Conservation (phyloP, 441 rosid species). For the Pelargonium australe region DNA sequence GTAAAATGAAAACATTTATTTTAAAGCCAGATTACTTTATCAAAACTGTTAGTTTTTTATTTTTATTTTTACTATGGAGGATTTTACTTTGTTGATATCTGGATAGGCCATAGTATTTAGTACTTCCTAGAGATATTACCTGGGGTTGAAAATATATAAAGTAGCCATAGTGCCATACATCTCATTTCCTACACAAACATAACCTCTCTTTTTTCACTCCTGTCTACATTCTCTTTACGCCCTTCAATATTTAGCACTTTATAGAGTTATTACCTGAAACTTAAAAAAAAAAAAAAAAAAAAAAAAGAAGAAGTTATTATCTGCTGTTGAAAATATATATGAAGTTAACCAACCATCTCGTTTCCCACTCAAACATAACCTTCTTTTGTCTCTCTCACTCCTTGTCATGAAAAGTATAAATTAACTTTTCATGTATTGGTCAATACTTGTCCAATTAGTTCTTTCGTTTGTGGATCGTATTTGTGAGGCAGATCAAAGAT, state of each 20-base stretch:
- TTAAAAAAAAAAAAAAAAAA: no score
- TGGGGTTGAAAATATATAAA: no score
- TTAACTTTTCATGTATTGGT: background rate
- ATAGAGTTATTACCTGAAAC: no score
- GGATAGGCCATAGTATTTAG: background rate
- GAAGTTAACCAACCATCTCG: background rate
- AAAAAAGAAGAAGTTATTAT: no score
- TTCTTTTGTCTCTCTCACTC: background rate
- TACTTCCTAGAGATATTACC: no score
- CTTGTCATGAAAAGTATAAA: background rate
- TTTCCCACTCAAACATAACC: background rate
- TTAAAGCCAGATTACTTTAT: background rate
- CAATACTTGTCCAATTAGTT: slow-evolving; percentile 4
- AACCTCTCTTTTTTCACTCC: no score
- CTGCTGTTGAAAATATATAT: background rate
- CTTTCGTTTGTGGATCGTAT: background rate
- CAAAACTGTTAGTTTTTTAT: background rate
- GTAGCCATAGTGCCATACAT: no score
- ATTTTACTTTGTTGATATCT: background rate
- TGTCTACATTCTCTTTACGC: no score
- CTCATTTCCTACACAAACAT: no score
- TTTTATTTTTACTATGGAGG: background rate
- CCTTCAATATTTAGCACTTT: background rate
- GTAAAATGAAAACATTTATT: background rate
- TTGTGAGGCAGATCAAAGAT: background rate